Evolutionary conservation across 2,329 filamentous ascomycete genomes (phyloP), one percentile per base, ranked within the genome.

Genomic region (Hypoxylon sp.): DNA sequence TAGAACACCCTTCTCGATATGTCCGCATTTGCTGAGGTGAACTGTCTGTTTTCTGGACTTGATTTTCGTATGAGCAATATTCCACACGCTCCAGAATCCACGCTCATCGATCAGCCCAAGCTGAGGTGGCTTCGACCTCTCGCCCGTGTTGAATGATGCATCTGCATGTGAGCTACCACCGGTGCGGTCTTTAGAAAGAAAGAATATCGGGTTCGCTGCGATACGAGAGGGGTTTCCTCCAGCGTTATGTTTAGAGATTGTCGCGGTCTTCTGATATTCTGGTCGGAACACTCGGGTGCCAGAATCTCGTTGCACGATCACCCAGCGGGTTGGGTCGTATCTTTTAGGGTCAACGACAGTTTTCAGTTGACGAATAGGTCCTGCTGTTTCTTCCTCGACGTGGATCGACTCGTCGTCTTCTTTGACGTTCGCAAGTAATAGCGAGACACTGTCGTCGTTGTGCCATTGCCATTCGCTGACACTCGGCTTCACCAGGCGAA

Each of bases 61-160:
- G 15, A 73, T 62, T 55, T 71, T 68, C 60, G 68, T 77, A 50
- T 75, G 77, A 10, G 66, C 63, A 20, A 89, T 74, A 58, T 89
- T 80, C 86, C 88, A 91, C 3, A 91, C 72, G 38, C 78, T 86
- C 90, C 89, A 93, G 55, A 77, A 78, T 1, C 88, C 89, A 27
- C 75, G 75, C 48, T 84, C 78, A 66, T 92, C 88, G 15, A 92
- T 77, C 21, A 92, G 77, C 13, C 81, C 87, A 48, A 92, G 74
- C 65, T 89, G 87, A 1, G 84, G 81, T 13, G 78, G 74, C 55
- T 79, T 83, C 70, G 75, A 83, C 62, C 55, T 75, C 4, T 68
- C 68, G 3, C 73, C 72, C 0, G 88, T 83, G 61, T 87, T 88
- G 70, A 92, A 90, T 0, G 83, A 74, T 2, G 89, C 77, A 72